These are phyloP conservation scores for Puccinia triticina DNA, from an alignment of 1,284 basidiomycete genomes.

Conservation along the genomic window DNA sequence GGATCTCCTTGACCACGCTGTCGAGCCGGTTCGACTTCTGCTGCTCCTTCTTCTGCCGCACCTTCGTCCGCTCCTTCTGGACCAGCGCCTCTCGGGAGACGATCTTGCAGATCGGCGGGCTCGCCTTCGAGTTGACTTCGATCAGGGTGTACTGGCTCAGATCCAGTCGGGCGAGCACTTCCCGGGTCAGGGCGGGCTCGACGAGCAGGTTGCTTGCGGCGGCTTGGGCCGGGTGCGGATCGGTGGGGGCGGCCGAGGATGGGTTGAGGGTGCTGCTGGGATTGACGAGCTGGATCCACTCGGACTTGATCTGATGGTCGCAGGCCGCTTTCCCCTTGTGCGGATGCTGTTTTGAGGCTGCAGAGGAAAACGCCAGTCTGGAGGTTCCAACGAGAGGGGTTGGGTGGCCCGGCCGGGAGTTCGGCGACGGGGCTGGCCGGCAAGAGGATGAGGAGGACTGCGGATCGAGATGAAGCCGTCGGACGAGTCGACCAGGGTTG, in stretches of 20 bases:
- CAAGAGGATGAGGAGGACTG: not conserved
- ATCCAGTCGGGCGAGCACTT: slow-evolving; percentile 44
- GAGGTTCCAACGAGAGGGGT: not conserved
- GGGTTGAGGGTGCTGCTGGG: slow-evolving; percentile 4
- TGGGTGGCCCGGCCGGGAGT: not conserved
- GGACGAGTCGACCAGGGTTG: too few relatives aligned
- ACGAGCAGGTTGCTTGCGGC: not conserved
- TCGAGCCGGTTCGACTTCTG: not conserved
- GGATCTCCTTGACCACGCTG: slow-evolving; percentile 68
- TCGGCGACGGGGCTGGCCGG: not conserved
- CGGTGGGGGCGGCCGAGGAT: not conserved
- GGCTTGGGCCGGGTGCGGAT: not conserved
- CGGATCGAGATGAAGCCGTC: not conserved
- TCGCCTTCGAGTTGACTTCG: slow-evolving; percentile 25
- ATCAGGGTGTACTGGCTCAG: slow-evolving; percentile 41
- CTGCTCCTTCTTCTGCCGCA: slow-evolving; percentile 37
- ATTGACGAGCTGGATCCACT: slow-evolving; percentile 52
- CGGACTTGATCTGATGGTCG: slow-evolving; percentile 44
- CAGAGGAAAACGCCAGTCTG: not conserved
- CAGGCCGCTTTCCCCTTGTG: slow-evolving; percentile 8
- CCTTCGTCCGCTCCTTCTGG: slow-evolving; percentile 30
- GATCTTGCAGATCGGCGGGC: slow-evolving; percentile 47
- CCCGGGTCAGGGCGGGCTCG: slow-evolving; percentile 35
- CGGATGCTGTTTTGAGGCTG: not conserved
- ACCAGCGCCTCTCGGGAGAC: slow-evolving; percentile 6